Percentiles rank a stretch among this genome's conserved stretches.
Evolutionary conservation across 805 yeast genomes (phyloP).

Genomic region (Diddensiella transvaalensis): DNA sequence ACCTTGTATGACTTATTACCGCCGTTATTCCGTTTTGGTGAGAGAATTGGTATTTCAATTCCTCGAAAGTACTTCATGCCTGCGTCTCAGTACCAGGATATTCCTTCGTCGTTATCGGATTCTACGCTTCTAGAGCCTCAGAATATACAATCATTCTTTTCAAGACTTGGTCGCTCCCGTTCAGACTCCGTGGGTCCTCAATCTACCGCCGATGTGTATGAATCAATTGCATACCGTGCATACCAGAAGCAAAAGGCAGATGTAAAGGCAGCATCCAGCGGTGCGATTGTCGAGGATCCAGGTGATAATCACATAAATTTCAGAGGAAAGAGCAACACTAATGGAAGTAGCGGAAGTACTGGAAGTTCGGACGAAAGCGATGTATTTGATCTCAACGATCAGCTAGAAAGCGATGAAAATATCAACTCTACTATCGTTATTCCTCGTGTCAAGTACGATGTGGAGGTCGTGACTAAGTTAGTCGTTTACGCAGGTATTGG

Average conservation of each 20-base stretch:
- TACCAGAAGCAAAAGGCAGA: constrained; percentile 24
- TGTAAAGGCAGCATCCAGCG: not conserved
- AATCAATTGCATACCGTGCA: constrained; percentile 34
- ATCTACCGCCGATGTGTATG: constrained; percentile 41
- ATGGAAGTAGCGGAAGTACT: not conserved
- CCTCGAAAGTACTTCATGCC: constrained; percentile 39
- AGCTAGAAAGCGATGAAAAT: constrained; percentile 12
- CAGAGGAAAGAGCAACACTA: constrained; percentile 3
- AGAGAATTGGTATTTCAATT: constrained; percentile 36
- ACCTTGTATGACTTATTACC: constrained; percentile 53
- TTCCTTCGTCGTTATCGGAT: constrained; percentile 36
- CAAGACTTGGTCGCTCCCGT: constrained; percentile 27
- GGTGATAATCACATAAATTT: constrained; percentile 7
- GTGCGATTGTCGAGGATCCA: constrained; percentile 14
- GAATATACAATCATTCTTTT: constrained; percentile 31
- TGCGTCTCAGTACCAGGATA: constrained; percentile 35
- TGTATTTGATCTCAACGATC: constrained; percentile 6
- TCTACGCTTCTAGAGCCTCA: constrained; percentile 30
- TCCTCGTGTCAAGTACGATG: constrained; percentile 54
- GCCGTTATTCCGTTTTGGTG: constrained; percentile 49
- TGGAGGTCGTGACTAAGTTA: constrained; percentile 72
- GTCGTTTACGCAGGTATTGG: constrained; percentile 82
- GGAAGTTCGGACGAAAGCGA: constrained; percentile 6
- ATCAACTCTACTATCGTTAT: constrained; percentile 26
- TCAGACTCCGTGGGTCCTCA: constrained; percentile 41